phyloP scores from a whole-genome alignment of 2,329 filamentous ascomycete genomes.

The Ceratocystis papillata region DNA sequence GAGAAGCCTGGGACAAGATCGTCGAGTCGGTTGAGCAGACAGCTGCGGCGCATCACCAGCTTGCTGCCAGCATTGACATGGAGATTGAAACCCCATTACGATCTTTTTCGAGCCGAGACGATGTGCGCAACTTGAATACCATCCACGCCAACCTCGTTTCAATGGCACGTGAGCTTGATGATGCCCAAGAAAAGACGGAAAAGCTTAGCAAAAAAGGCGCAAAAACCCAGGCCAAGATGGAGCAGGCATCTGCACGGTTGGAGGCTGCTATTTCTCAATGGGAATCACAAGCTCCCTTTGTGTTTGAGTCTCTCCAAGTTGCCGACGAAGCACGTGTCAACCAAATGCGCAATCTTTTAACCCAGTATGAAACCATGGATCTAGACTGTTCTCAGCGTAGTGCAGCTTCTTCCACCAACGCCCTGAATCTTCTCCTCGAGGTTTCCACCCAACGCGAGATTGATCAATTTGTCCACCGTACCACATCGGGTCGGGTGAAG shows the following conservation, averaged over 20 bases:
- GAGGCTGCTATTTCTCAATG: slow-evolving; percentile 75
- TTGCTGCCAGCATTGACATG: slow-evolving; percentile 71
- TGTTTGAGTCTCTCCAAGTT: slow-evolving; percentile 86
- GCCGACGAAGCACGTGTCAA: slow-evolving; percentile 83
- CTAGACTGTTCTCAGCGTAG: slow-evolving; percentile 72
- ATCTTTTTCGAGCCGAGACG: slow-evolving; percentile 60
- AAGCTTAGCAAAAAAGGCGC: slow-evolving; percentile 70
- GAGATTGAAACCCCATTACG: slow-evolving; percentile 81
- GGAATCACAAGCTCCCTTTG: slow-evolving; percentile 88
- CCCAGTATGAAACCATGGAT: slow-evolving; percentile 87
- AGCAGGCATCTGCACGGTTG: slow-evolving; percentile 59
- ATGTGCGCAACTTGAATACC: slow-evolving; percentile 69
- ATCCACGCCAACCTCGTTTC: slow-evolving; percentile 70
- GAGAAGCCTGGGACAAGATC: slow-evolving; percentile 81
- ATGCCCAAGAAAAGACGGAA: slow-evolving; percentile 72
- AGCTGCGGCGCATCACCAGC: slow-evolving; percentile 70
- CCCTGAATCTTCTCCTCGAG: slow-evolving; percentile 72
- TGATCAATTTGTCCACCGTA: slow-evolving; percentile 50
- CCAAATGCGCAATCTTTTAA: slow-evolving; percentile 79
- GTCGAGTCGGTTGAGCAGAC: slow-evolving; percentile 67
- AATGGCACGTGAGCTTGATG: slow-evolving; percentile 76
- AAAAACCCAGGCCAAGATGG: slow-evolving; percentile 67
- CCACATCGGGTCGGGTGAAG: slow-evolving; percentile 34
- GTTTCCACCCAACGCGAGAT: slow-evolving; percentile 83
- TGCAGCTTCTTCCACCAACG: slow-evolving; percentile 63